A percentile compares a stretch with the other conserved stretches of the same genome.
phyloP scores from a whole-genome alignment of 164 flowering plant genomes.

The Santalum album region DNA sequence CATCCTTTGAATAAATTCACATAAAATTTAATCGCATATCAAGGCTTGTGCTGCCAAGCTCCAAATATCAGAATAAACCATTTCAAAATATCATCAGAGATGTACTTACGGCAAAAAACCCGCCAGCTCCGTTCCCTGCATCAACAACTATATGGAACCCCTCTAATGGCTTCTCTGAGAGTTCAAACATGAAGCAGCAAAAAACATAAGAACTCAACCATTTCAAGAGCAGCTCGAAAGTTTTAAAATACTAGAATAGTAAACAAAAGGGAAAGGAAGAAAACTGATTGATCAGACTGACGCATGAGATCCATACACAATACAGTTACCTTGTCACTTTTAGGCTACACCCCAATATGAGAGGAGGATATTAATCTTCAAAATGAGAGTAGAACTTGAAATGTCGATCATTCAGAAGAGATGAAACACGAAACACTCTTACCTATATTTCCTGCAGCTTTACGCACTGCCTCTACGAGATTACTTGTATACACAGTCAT shows the following conservation, averaged over 20 bases:
- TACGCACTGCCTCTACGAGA: constrained; percentile 89
- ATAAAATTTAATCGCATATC: too few species aligned
- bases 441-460: constrained; percentile 85
- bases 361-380: neutral
- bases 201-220: constrained; percentile 6
- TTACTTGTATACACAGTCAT: constrained; percentile 76
- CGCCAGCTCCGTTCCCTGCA: constrained; percentile 99
- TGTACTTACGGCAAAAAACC: constrained; percentile 79
- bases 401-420: neutral
- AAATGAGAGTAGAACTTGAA: neutral
- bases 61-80: neutral
- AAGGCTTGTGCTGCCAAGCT: too few species aligned
- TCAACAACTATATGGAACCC: constrained; percentile 97
- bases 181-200: constrained; percentile 9
- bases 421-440: constrained; percentile 2
- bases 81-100: neutral
- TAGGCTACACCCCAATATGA: too few species aligned
- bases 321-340: too few species aligned
- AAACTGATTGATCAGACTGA: neutral
- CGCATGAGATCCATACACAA: neutral
- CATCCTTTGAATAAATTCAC: too few species aligned
- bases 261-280: neutral
- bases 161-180: constrained; percentile 85
- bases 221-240: too few species aligned
- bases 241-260: too few species aligned